Evolutionary conservation across 768 basidiomycete species (phyloP).

Genomic region (Glaciozyma martinii): DNA sequence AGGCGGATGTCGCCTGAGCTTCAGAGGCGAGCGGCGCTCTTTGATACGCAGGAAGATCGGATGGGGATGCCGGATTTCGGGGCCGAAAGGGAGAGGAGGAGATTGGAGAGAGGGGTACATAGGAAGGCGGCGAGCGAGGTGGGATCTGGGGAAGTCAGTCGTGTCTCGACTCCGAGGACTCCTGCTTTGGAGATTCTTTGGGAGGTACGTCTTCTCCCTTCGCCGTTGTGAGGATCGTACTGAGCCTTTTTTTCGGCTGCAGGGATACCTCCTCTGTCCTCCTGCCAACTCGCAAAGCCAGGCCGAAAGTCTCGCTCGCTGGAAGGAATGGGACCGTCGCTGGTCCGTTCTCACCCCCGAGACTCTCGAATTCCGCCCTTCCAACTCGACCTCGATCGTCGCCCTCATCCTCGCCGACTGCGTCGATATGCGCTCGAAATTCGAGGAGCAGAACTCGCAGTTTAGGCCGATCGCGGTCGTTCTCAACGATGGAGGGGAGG

Average conservation of each 20-base stretch:
- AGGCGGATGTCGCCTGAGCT: background rate
- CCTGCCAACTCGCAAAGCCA: background rate
- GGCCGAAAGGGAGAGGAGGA: background rate
- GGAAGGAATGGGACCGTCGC: background rate
- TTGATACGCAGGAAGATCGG: background rate
- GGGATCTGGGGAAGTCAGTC: background rate
- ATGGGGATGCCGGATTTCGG: background rate
- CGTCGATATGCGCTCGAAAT: background rate
- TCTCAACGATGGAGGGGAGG: conserved; percentile 1
- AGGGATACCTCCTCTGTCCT: conserved; percentile 12
- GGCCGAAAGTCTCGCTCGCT: background rate
- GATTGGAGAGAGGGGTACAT: background rate
- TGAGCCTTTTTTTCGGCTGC: background rate
- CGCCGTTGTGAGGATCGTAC: too few species aligned
- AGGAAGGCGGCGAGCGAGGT: background rate
- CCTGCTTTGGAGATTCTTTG: background rate
- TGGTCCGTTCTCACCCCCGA: conserved; percentile 19
- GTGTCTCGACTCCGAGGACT: background rate
- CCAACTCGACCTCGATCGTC: conserved; percentile 10
- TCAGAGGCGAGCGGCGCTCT: background rate
- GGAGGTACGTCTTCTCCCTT: background rate
- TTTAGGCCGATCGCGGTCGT: conserved; percentile 5
- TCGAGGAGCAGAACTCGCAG: background rate
- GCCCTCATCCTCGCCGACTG: background rate
- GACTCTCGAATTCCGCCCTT: conserved; percentile 19